phyloP scores from a whole-genome alignment of 2,329 filamentous ascomycete genomes.

The Cordyceps militaris region DNA sequence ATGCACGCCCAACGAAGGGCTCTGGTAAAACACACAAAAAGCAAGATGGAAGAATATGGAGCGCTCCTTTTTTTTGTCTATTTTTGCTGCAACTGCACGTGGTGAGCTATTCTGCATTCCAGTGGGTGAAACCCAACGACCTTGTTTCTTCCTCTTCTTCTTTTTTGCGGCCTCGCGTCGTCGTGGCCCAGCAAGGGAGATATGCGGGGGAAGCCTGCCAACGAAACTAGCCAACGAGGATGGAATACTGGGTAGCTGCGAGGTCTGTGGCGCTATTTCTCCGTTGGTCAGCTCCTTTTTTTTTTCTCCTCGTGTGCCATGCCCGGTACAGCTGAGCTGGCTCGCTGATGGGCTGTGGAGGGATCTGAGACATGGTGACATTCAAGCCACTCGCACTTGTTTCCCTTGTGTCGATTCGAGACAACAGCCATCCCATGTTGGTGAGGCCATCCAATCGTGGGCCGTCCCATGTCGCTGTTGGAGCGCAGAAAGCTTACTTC shows the following conservation, averaged over 20 bases:
- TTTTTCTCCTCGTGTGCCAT: not conserved
- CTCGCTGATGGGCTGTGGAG: not conserved
- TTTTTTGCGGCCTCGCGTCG: not conserved
- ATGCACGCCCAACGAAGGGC: not conserved
- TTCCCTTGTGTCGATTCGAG: conserved; percentile 1
- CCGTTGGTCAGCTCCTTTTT: not conserved
- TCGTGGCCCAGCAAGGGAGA: not conserved
- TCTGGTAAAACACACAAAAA: not conserved
- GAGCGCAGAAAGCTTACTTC: too few relatives aligned
- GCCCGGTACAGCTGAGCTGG: conserved; percentile 7
- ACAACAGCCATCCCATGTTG: not conserved
- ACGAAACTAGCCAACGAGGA: not conserved
- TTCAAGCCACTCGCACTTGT: not conserved
- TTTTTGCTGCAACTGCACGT: conserved; percentile 7
- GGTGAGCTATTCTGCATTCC: conserved; percentile 3
- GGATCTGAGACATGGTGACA: conserved; percentile 12
- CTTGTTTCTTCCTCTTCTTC: too few relatives aligned
- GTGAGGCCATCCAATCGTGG: too few relatives aligned
- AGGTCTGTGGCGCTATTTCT: not conserved
- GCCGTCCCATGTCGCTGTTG: too few relatives aligned
- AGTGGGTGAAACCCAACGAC: not conserved
- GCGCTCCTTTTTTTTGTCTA: too few relatives aligned
- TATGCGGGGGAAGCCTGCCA: not conserved
- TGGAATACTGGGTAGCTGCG: not conserved
- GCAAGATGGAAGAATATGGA: not conserved